Percentiles rank a stretch among this genome's conserved stretches.
These are phyloP conservation scores for Aegilops bicornis DNA, from an alignment of 176 grass and related monocot species.

Conservation along the genomic window DNA sequence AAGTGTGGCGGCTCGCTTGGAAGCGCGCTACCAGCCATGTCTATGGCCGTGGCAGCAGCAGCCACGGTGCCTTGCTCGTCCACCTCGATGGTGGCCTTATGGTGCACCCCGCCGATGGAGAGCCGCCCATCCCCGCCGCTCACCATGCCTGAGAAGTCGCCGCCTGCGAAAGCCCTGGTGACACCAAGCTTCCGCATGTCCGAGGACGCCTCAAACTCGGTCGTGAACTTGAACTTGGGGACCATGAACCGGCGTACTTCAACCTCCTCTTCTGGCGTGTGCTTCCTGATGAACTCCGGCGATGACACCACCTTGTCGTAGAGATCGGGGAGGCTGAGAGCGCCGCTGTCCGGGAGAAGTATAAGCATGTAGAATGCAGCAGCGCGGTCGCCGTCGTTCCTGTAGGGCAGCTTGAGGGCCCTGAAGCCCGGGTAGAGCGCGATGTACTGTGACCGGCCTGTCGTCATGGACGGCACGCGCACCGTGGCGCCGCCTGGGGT, in stretches of 20 bases:
- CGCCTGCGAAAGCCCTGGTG: background rate
- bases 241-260: conserved; percentile 21
- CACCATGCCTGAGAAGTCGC: conserved; percentile 38
- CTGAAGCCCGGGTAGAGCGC: background rate
- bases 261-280: background rate
- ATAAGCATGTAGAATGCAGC: background rate
- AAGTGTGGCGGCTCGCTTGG: background rate
- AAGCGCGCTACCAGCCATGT: accelerated
- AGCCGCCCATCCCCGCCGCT: background rate
- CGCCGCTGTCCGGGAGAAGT: background rate
- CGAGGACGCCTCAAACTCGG: conserved; percentile 2
- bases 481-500: background rate
- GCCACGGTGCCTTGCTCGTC: conserved; percentile 35
- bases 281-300: conserved; percentile 23
- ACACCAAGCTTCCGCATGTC: background rate
- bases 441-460: background rate
- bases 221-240: conserved; percentile 33
- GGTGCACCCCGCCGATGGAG: background rate
- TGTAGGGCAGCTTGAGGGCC: background rate
- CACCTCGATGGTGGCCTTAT: conserved; percentile 34
- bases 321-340: background rate
- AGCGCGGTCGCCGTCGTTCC: background rate
- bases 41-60: background rate
- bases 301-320: conserved; percentile 8
- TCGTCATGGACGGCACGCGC: background rate